Evolutionary conservation across 1,284 basidiomycete species (phyloP), one percentile per base, ranked within the genome.

Genomic region (Rhodotorula sp.): DNA sequence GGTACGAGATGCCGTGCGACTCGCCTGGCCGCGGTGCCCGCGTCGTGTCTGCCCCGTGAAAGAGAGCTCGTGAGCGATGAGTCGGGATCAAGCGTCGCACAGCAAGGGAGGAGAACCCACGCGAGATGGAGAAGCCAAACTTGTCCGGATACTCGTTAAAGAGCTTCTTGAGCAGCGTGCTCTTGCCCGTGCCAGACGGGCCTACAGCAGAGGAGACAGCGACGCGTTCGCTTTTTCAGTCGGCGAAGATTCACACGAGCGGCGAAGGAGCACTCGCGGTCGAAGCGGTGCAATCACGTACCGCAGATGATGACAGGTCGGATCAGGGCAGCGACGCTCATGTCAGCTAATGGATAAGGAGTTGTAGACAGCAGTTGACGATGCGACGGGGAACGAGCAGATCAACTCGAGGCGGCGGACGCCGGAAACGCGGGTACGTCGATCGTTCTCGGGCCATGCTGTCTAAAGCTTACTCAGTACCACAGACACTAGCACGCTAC

Each of bases 71-170:
- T 20, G 15, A 59, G 59, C 20, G 17, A n/a, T 33, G 42, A 24
- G 30, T n/a, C 58, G 37, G 42, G 22, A 17, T 66, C 56, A 65
- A 58, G 60, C 49, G 48, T 67, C 63, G 64, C 53, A 44, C 66
- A 65, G 63, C 56, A 49, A 60, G 62, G 60, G 33, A 67, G 46
- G 55, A 12, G 3, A 46, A 83, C 89, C 76, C 81, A 95, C 93
- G 95, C 64, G 94, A 97, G 68, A 99, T 90, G 77, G 88, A 89
- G 83, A 98, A 99, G 8, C 92, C 92, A 81, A 97, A 99, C 73
- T 86, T 87, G 80, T 89, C 87, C 7, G 93, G 94, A 77, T 86
- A 87, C 58, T 93, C 89, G 45, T 83, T 83, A 79, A 98, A 93
- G 61, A 99, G 88, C 62, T 87, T 88, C 72, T 86, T 86, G 70